A percentile compares a stretch with the other conserved stretches of the same genome.
These are phyloP conservation scores for Dictyostelium intermedium DNA, from an alignment of 78 protist species.

Conservation along the genomic window DNA sequence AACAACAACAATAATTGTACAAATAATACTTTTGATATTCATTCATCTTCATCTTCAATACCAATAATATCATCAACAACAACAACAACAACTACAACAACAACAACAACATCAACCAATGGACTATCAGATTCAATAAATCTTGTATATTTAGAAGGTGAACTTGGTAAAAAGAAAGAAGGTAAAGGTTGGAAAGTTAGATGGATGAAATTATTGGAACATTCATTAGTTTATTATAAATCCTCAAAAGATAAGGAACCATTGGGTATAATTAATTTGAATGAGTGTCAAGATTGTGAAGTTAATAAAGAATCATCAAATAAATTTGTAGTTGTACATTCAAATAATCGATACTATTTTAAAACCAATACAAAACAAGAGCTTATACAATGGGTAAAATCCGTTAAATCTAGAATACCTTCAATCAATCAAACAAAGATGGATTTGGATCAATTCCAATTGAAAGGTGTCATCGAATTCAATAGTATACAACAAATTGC, in stretches of 20 bases:
- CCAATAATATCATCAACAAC: not conserved
- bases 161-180: constrained; percentile 63
- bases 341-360: constrained; percentile 32
- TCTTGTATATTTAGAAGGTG: constrained; percentile 54
- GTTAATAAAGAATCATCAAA: constrained; percentile 42
- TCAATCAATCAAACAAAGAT: not conserved
- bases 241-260: constrained; percentile 19
- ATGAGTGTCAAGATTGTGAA: constrained; percentile 40
- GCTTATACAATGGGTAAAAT: constrained; percentile 12
- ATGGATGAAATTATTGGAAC: constrained; percentile 44
- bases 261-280: constrained; percentile 40
- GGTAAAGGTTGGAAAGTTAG: constrained; percentile 78
- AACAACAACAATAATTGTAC: not conserved
- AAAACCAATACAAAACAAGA: constrained; percentile 46
- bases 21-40: not conserved
- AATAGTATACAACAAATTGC: not conserved
- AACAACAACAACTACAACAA: not conserved
- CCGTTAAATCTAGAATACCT: not conserved
- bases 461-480: constrained; percentile 57
- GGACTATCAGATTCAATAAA: not conserved
- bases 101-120: not conserved
- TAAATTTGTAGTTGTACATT: constrained; percentile 40
- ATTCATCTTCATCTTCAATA: not conserved
- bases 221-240: constrained; percentile 13
- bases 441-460: constrained; percentile 44